Percentiles rank a stretch among this genome's conserved stretches.
Conservation (phyloP, 768 basidiomycete species). For the Phaeolepiota aurea region DNA sequence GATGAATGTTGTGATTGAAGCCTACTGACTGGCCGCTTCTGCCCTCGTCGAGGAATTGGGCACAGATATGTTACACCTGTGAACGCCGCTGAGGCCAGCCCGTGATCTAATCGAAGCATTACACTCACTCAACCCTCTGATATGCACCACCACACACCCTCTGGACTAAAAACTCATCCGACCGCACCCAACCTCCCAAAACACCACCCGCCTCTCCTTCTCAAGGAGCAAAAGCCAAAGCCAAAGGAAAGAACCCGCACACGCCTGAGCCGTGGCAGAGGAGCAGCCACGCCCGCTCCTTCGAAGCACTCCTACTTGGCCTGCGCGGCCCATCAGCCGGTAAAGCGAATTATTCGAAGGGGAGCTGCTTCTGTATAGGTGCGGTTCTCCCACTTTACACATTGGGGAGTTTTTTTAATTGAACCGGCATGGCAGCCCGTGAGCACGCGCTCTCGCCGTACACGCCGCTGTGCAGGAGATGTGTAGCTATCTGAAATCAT, state of each 20-base stretch:
- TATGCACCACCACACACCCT: too few relatives aligned
- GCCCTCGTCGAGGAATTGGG: too few relatives aligned
- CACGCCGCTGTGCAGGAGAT: slow-evolving; percentile 43
- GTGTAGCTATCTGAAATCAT: slow-evolving; percentile 62
- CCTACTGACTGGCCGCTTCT: too few relatives aligned
- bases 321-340: slow-evolving; percentile 24
- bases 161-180: slow-evolving; percentile 29
- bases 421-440: slow-evolving; percentile 30
- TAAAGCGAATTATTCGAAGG: slow-evolving; percentile 41
- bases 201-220: slow-evolving; percentile 12
- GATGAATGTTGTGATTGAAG: too few relatives aligned
- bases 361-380: slow-evolving; percentile 71
- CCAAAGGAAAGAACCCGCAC: slow-evolving; percentile 25
- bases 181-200: slow-evolving; percentile 35
- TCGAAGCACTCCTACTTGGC: slow-evolving; percentile 38
- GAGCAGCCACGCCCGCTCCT: slow-evolving; percentile 36
- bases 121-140: too few relatives aligned
- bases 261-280: slow-evolving; percentile 26
- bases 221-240: slow-evolving; percentile 24
- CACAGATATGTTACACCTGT: too few relatives aligned
- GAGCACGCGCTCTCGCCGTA: slow-evolving; percentile 52
- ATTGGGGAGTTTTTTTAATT: background rate
- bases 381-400: slow-evolving; percentile 3
- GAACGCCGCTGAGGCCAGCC: too few relatives aligned
- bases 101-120: too few relatives aligned